Percentiles rank a stretch among this genome's conserved stretches.
phyloP scores from a whole-genome alignment of 2,329 filamentous ascomycete species.

The Bipolaris zeicola region DNA sequence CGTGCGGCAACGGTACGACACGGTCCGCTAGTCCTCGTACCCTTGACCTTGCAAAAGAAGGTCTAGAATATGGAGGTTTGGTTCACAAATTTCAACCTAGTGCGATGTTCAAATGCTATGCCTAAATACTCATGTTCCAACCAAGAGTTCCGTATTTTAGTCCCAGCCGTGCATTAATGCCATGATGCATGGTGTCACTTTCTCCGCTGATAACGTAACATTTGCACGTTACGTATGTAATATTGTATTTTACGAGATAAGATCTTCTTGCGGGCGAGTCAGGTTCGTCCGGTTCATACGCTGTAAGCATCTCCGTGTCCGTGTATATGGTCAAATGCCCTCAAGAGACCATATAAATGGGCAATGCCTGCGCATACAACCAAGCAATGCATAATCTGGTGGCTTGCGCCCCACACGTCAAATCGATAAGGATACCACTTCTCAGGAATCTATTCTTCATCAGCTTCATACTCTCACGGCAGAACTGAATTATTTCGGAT shows the following conservation, averaged over 20 bases:
- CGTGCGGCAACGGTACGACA: no score
- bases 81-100: no score
- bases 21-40: no score
- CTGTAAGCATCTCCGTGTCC: constrained; percentile 1
- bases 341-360: constrained; percentile 42
- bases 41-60: no score
- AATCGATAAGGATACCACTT: constrained; percentile 52
- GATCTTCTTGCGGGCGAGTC: no score
- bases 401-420: constrained; percentile 56
- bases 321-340: constrained; percentile 46
- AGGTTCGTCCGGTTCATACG: neutral
- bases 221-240: neutral
- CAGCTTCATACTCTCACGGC: constrained; percentile 5
- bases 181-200: no score
- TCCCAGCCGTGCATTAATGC: no score
- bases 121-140: no score
- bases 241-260: neutral
- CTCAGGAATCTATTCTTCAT: constrained; percentile 50
- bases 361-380: constrained; percentile 52
- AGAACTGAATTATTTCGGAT: neutral
- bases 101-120: no score
- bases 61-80: no score
- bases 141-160: no score
- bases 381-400: constrained; percentile 58
- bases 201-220: no score